Evolutionary conservation across 2,329 filamentous ascomycete genomes (phyloP).

Genomic region (Nemania bipapillata): DNA sequence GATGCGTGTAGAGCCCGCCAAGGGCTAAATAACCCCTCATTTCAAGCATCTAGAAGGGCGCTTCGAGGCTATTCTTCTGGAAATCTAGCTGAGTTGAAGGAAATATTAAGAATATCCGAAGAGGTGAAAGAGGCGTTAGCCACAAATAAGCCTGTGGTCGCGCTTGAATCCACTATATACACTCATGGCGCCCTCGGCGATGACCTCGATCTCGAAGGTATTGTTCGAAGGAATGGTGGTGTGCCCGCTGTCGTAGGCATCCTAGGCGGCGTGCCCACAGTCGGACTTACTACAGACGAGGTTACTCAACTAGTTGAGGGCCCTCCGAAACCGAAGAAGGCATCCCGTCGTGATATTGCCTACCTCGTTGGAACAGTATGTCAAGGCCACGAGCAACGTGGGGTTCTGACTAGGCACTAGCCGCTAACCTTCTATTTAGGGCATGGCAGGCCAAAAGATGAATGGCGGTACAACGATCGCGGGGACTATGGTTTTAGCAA

Average conservation of each 20-base stretch:
- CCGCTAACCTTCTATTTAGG: constrained; percentile 56
- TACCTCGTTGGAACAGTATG: constrained; percentile 80
- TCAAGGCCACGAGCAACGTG: constrained; percentile 24
- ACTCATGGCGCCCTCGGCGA: constrained; percentile 90
- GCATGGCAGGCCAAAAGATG: constrained; percentile 72
- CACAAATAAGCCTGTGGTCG: constrained; percentile 83
- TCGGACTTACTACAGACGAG: constrained; percentile 79
- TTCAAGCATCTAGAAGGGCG: constrained; percentile 35
- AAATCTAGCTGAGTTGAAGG: constrained; percentile 50
- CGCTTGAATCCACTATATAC: constrained; percentile 95
- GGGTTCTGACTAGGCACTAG: neutral
- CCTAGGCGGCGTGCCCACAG: constrained; percentile 80
- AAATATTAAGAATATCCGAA: constrained; percentile 76
- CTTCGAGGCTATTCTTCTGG: constrained; percentile 31
- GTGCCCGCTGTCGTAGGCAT: constrained; percentile 93
- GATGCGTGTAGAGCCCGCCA: constrained; percentile 11
- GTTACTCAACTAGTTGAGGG: constrained; percentile 77
- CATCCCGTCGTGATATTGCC: constrained; percentile 86
- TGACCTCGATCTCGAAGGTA: constrained; percentile 75
- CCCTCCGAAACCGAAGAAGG: constrained; percentile 78
- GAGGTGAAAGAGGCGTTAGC: constrained; percentile 83
- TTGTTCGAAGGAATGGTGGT: constrained; percentile 82
- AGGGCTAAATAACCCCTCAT: constrained; percentile 15
- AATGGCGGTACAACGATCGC: constrained; percentile 94
- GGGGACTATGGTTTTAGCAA: constrained; percentile 89